Conservation (phyloP, 177 flowering plant genomes). For the Telopea speciosissima region DNA sequence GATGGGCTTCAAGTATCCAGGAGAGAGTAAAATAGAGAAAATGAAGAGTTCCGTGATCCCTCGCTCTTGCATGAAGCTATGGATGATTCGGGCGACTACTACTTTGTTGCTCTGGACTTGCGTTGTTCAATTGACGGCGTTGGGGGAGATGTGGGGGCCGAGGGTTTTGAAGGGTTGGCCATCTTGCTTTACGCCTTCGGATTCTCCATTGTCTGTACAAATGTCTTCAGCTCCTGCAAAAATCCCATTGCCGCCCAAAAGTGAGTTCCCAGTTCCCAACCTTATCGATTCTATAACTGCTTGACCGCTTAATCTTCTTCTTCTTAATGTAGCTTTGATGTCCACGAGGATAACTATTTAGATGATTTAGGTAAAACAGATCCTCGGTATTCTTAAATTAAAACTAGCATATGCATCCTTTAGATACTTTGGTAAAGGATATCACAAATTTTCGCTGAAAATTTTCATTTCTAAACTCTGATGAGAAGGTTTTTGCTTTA, state of each 20-base stretch:
- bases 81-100: conserved; percentile 53
- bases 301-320: background rate
- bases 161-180: conserved; percentile 62
- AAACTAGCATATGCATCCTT: background rate
- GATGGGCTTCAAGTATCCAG: conserved; percentile 37
- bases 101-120: conserved; percentile 62
- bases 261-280: conserved; percentile 29
- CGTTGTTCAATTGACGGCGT: conserved; percentile 45
- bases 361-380: background rate
- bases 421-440: background rate
- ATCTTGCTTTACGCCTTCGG: conserved; percentile 38
- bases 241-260: conserved; percentile 42
- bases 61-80: conserved; percentile 38
- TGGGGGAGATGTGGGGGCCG: conserved; percentile 61
- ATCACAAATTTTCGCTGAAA: background rate
- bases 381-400: background rate
- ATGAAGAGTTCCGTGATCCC: conserved; percentile 25
- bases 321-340: background rate
- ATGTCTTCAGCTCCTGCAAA: conserved; percentile 22
- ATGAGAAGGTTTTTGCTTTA: too few species aligned
- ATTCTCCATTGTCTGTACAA: conserved; percentile 25
- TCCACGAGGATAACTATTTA: background rate
- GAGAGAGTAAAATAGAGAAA: conserved; percentile 27
- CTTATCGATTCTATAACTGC: background rate
- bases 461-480: background rate